phyloP scores from a whole-genome alignment of 495 filamentous ascomycete genomes.

The Aspergillus conjunctus region DNA sequence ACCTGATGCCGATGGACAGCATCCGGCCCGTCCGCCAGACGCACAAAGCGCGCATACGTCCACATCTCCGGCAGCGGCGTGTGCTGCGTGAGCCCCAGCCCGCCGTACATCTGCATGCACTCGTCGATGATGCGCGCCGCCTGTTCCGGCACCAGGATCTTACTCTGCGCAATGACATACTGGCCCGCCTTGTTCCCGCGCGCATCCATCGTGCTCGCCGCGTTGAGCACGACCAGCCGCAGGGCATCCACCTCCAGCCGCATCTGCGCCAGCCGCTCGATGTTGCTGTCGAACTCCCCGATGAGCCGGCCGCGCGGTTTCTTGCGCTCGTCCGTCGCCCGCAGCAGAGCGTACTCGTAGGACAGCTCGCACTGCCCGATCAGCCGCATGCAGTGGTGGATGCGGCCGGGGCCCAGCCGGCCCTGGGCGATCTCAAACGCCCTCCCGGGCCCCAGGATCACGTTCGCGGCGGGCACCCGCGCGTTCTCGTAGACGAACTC shows the following conservation, averaged over 20 bases:
- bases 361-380: conserved; percentile 17
- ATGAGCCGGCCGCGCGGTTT: conserved; percentile 8
- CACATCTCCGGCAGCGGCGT: conserved; percentile 19
- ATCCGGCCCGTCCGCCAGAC: conserved; percentile 19
- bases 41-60: conserved; percentile 8
- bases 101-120: conserved; percentile 15
- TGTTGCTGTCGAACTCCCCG: conserved; percentile 5
- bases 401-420: conserved; percentile 18
- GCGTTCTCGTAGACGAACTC: conserved; percentile 13
- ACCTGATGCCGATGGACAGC: conserved; percentile 16
- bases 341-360: conserved; percentile 10
- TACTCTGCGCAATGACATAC: conserved; percentile 15
- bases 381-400: conserved; percentile 22
- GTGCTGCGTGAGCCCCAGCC: conserved; percentile 12
- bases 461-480: conserved; percentile 12
- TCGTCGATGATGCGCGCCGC: conserved; percentile 11
- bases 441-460: conserved; percentile 13
- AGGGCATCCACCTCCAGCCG: conserved; percentile 16
- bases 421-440: conserved; percentile 21
- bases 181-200: neutral
- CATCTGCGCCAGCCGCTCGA: conserved; percentile 17
- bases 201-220: conserved; percentile 15
- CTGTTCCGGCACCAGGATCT: conserved; percentile 15
- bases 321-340: conserved; percentile 14
- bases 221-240: conserved; percentile 17